Conservation (phyloP, 139 green algal species). For the Coccomyxa sp. region DNA sequence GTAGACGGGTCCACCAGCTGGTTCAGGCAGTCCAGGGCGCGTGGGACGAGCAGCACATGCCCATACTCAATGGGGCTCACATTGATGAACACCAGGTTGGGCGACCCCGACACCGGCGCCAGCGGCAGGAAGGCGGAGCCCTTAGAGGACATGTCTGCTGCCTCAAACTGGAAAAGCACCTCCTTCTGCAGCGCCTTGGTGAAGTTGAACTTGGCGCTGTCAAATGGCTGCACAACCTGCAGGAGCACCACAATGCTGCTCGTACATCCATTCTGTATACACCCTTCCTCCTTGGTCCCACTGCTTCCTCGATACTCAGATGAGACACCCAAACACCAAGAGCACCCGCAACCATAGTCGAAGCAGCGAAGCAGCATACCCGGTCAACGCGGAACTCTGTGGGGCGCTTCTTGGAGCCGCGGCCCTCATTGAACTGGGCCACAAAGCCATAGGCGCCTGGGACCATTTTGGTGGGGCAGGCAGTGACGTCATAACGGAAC, state of each 20-base stretch:
- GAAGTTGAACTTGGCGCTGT: constrained; percentile 98
- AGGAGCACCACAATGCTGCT: neutral
- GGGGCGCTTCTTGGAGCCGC: constrained; percentile 90
- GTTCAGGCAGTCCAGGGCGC: constrained; percentile 64
- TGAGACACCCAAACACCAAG: neutral
- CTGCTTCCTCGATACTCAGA: neutral
- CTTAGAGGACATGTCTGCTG: constrained; percentile 1
- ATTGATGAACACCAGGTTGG: constrained; percentile 95
- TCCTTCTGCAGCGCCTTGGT: constrained; percentile 87
- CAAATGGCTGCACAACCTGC: constrained; percentile 81
- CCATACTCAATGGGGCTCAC: constrained; percentile 98
- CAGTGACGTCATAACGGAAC: constrained; percentile 94
- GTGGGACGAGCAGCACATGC: constrained; percentile 94
- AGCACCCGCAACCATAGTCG: neutral
- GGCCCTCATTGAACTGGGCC: constrained; percentile 94
- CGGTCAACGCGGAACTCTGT: constrained; percentile 96
- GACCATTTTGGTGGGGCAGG: constrained; percentile 81
- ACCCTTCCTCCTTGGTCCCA: neutral
- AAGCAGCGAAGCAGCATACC: constrained; percentile 27
- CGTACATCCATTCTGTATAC: neutral
- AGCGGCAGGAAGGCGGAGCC: neutral
- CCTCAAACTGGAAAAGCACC: constrained; percentile 88
- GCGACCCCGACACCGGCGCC: constrained; percentile 22
- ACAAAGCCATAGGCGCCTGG: constrained; percentile 80
- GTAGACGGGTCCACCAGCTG: constrained; percentile 62